Base-by-base conservation (phyloP, 495 filamentous ascomycete genomes). In the Schizothecium vesticola region DNA sequence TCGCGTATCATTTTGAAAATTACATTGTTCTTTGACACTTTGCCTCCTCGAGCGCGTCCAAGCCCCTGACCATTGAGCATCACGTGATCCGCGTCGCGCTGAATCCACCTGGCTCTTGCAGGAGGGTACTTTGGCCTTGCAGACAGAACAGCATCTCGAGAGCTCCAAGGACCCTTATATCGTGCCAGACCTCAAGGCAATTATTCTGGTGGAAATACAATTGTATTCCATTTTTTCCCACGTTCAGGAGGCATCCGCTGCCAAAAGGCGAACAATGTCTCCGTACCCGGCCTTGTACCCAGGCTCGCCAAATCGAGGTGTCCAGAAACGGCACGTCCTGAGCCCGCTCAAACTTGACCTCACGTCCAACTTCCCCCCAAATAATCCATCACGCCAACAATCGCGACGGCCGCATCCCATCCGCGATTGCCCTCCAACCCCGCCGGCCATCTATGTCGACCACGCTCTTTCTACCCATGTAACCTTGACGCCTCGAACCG, bases 341-440 rank as follows among this genome's bases (percentile, higher is more conserved):
- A 72, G 72, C 70, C 67, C 76, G 70, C 76, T 79, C 73, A 78
- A 83, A 80, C 78, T 77, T 78, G 77, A 84, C 78, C 73, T 80
- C 78, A 78, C 76, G 75, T 72, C 71, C 65, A 71, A 75, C 71
- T 72, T 71, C 68, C 79, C 75, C 77, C 73, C 65, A 80, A 81
- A 80, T 78, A 75, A 67, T 63, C 74, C 73, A 73, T 64, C 70
- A 70, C 74, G 60, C 71, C 73, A 77, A 75, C 73, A 79, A 84
- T 83, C 81, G 69, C 72, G 61, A 62, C 76, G 71, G 66, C 72
- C 71, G 73, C 79, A 79, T 71, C 64, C 16, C 77, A 76, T 78
- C 79, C 75, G 68, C 73, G 56, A 74, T 74, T 58, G 68, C 55
- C 62, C 31, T 43, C 31, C 77, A 78, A 79, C 56, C 66, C 56